Evolutionary conservation across 768 basidiomycete genomes (phyloP).

Genomic region (Piloderma croceum): DNA sequence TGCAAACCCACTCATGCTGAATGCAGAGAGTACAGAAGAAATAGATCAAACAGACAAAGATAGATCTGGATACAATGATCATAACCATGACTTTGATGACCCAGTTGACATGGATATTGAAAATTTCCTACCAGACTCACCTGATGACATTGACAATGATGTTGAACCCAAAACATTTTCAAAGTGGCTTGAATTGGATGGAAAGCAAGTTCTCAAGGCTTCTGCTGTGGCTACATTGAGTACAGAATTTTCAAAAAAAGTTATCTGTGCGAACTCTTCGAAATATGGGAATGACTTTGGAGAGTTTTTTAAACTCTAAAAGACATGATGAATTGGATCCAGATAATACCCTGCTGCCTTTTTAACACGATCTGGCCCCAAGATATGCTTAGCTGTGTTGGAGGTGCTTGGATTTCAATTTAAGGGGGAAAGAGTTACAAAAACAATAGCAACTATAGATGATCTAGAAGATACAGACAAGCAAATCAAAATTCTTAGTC

Average conservation of each 20-base stretch:
- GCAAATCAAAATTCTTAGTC: too few relatives aligned
- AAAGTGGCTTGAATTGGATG: slow-evolving; percentile 1
- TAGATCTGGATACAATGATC: too few relatives aligned
- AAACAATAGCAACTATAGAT: not conserved
- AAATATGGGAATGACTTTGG: slow-evolving; percentile 9
- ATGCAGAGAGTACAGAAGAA: too few relatives aligned
- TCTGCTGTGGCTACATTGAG: slow-evolving; percentile 6
- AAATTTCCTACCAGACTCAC: slow-evolving; percentile 7
- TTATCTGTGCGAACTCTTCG: slow-evolving; percentile 8
- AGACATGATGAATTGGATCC: slow-evolving; percentile 2
- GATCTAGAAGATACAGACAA: not conserved
- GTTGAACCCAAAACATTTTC: too few relatives aligned
- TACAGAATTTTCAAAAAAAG: slow-evolving; percentile 4
- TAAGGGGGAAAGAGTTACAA: slow-evolving; percentile 1
- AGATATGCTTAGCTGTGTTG: slow-evolving; percentile 3
- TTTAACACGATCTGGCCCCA: too few relatives aligned
- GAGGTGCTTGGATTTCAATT: not conserved
- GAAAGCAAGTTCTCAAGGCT: slow-evolving; percentile 9
- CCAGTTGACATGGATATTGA: slow-evolving; percentile 9
- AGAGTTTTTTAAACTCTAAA: slow-evolving; percentile 5
- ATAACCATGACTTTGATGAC: slow-evolving; percentile 4
- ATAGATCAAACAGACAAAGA: too few relatives aligned
- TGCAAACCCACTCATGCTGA: too few relatives aligned
- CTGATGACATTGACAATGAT: slow-evolving; percentile 6
- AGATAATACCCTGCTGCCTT: too few relatives aligned